phyloP scores from a whole-genome alignment of 1,284 basidiomycete species.

The Irpex lacteus region DNA sequence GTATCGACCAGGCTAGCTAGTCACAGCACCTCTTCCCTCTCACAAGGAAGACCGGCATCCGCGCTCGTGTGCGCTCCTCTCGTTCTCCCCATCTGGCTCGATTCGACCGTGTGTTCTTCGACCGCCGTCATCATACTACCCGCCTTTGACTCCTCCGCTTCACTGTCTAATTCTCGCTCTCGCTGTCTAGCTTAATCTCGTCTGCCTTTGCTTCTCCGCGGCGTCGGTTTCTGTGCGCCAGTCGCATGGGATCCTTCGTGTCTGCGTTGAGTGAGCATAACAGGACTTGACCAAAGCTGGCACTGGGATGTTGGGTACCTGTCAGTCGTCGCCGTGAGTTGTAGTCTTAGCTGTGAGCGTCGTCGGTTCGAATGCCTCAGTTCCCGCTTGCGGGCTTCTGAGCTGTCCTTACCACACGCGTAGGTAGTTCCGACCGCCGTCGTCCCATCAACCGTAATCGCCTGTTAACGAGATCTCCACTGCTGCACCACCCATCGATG shows the following conservation, averaged over 20 bases:
- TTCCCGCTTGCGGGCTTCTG: constrained; percentile 13
- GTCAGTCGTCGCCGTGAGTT: constrained; percentile 18
- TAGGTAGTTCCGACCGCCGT: constrained; percentile 1
- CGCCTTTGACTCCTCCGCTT: constrained; percentile 18
- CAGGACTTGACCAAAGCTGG: constrained; percentile 13
- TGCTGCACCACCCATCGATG: not conserved
- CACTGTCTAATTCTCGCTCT: not conserved
- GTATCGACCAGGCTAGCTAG: constrained; percentile 16
- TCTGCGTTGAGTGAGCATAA: constrained; percentile 18
- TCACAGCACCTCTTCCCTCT: constrained; percentile 5
- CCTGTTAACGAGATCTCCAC: not conserved
- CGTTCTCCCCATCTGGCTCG: constrained; percentile 1
- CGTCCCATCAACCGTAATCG: not conserved
- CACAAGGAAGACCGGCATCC: constrained; percentile 14
- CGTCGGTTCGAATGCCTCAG: not conserved
- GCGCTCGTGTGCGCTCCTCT: constrained; percentile 4
- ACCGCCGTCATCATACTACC: constrained; percentile 17
- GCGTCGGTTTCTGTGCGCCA: constrained; percentile 24
- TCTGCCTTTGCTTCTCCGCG: constrained; percentile 19
- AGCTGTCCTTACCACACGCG: not conserved
- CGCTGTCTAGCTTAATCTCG: constrained; percentile 5
- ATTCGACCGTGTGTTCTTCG: constrained; percentile 11
- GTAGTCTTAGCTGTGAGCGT: constrained; percentile 11
- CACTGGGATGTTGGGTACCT: constrained; percentile 13
- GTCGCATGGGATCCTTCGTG: constrained; percentile 18